Evolutionary conservation across 2,329 filamentous ascomycete genomes (phyloP).

Genomic region (Ophiosphaerella herpotricha): DNA sequence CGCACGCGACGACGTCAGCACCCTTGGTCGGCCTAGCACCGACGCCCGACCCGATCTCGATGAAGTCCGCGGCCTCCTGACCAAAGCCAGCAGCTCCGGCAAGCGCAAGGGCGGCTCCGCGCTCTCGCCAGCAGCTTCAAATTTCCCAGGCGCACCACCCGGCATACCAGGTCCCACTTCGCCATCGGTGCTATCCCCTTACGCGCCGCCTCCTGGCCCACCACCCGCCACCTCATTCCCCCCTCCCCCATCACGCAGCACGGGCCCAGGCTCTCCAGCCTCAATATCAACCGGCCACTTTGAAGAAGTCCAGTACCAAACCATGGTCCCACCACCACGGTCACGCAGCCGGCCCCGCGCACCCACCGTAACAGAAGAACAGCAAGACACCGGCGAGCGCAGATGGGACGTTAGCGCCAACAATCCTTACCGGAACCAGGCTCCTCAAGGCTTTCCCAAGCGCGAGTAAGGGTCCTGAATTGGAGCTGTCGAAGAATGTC

Average conservation of each 20-base stretch:
- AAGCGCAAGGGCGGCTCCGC: conserved; percentile 45
- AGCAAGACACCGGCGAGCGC: conserved; percentile 20
- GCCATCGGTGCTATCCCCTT: conserved; percentile 21
- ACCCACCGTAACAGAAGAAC: conserved; percentile 17
- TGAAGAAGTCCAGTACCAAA: conserved; percentile 41
- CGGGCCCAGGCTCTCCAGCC: conserved; percentile 34
- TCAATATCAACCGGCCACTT: conserved; percentile 39
- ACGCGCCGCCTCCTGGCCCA: conserved; percentile 26
- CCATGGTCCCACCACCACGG: conserved; percentile 36
- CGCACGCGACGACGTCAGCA: conserved; percentile 45
- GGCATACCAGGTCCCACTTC: conserved; percentile 37
- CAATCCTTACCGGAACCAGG: conserved; percentile 20
- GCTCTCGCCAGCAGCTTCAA: conserved; percentile 26
- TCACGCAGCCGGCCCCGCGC: conserved; percentile 23
- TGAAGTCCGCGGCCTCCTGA: conserved; percentile 52
- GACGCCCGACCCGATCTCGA: conserved; percentile 51
- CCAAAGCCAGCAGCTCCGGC: conserved; percentile 51
- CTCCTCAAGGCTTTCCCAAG: conserved; percentile 10
- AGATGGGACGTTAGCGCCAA: conserved; percentile 17
- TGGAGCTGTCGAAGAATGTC: no score
- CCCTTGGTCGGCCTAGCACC: conserved; percentile 47
- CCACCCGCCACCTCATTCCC: conserved; percentile 10
- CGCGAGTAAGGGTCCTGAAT: conserved; percentile 8
- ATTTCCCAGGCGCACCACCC: conserved; percentile 12
- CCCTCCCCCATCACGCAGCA: conserved; percentile 22